phyloP scores from a whole-genome alignment of 345 rosid species.

The Aquilaria yunnanensis region DNA sequence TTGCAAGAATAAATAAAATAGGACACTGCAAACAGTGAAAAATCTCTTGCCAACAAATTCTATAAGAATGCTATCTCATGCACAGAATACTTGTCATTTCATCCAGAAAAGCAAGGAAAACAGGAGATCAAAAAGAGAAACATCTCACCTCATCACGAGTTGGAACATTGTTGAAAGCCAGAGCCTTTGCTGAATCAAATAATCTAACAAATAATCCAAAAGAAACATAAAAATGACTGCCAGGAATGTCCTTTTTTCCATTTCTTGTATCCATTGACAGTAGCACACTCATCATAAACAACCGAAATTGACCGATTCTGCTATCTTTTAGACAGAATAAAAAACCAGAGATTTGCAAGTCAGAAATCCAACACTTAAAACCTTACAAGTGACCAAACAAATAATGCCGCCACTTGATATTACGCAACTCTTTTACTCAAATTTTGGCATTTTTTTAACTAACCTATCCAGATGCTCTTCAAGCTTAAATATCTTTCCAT shows the following conservation, averaged over 20 bases:
- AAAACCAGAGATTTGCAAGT: too few relatives aligned
- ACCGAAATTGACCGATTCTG: too few relatives aligned
- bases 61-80: too few relatives aligned
- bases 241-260: neutral
- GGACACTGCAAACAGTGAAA: neutral
- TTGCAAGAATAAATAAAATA: neutral
- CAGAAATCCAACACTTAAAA: too few relatives aligned
- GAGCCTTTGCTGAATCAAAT: slow-evolving; percentile 87
- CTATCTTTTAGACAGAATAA: too few relatives aligned
- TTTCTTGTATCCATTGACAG: too few relatives aligned
- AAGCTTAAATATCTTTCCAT: slow-evolving; percentile 72
- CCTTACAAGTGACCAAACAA: neutral
- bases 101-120: too few relatives aligned
- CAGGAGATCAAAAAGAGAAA: too few relatives aligned
- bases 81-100: too few relatives aligned
- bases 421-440: neutral
- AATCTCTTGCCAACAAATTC: too few relatives aligned
- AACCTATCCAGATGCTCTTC: slow-evolving; percentile 87
- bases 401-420: neutral
- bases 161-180: slow-evolving; percentile 78
- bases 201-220: slow-evolving; percentile 36
- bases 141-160: slow-evolving; percentile 56
- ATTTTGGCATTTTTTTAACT: slow-evolving; percentile 7
- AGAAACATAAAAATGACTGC: neutral
- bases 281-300: too few relatives aligned